These are phyloP conservation scores for Panicum hallii DNA, from an alignment of 202 grass and related monocot species.

Conservation along the genomic window DNA sequence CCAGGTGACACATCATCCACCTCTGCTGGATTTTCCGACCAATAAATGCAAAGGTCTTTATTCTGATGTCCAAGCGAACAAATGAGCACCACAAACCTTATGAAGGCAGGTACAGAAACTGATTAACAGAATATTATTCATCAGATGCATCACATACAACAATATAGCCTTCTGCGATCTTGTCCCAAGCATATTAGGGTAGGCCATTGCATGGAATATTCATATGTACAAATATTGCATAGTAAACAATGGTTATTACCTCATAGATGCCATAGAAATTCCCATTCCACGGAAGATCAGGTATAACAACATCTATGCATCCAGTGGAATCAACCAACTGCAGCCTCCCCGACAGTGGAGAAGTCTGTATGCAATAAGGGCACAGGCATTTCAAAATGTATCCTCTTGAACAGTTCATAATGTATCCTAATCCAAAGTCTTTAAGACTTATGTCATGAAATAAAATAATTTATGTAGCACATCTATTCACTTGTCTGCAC, in stretches of 20 bases:
- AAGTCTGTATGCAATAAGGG: constrained; percentile 60
- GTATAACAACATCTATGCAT: constrained; percentile 72
- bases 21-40: neutral
- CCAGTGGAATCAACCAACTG: constrained; percentile 91
- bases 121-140: neutral
- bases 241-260: constrained; percentile 49
- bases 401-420: constrained; percentile 21
- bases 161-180: neutral
- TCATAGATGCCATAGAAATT: constrained; percentile 67
- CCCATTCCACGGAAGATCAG: constrained; percentile 63
- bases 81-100: constrained; percentile 19
- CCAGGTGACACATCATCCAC: neutral
- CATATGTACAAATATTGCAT: constrained; percentile 17
- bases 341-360: constrained; percentile 64
- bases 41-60: constrained; percentile 13
- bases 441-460: constrained; percentile 4
- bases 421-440: constrained; percentile 28
- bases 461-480: neutral
- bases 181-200: neutral
- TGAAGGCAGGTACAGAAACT: constrained; percentile 6
- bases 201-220: neutral
- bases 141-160: constrained; percentile 26
- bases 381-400: constrained; percentile 43
- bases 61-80: constrained; percentile 15
- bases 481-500: neutral